phyloP scores from a whole-genome alignment of 1,284 basidiomycete genomes.

The Puccinia polysora region DNA sequence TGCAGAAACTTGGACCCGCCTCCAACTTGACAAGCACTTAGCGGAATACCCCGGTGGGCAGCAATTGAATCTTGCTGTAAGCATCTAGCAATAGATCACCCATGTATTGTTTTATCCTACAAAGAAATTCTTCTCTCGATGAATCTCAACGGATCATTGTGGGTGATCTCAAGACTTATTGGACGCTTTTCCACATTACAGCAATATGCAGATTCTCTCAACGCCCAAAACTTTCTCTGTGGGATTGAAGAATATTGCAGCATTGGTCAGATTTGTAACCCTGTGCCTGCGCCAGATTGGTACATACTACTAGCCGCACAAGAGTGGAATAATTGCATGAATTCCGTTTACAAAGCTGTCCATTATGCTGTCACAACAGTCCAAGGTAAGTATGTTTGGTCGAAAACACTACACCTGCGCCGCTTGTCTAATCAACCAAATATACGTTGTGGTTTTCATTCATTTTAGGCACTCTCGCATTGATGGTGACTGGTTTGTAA shows the following conservation, averaged over 20 bases:
- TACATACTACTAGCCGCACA: conserved; percentile 7
- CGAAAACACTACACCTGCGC: neutral
- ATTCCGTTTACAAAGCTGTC: conserved; percentile 17
- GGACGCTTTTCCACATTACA: too few species aligned
- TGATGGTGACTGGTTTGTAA: conserved; percentile 41
- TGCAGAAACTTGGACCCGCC: conserved; percentile 1
- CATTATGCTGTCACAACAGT: conserved; percentile 6
- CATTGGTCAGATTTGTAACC: conserved; percentile 18
- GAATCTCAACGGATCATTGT: too few species aligned
- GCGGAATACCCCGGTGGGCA: neutral
- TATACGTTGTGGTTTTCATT: neutral
- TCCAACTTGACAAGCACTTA: neutral
- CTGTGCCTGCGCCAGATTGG: conserved; percentile 5
- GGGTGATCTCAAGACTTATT: neutral
- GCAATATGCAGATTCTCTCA: conserved; percentile 19
- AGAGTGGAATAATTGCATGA: conserved; percentile 26
- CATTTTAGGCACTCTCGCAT: conserved; percentile 13
- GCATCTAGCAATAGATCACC: too few species aligned
- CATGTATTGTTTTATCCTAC: too few species aligned
- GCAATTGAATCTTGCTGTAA: neutral
- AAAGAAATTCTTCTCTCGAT: too few species aligned
- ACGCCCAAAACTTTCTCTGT: conserved; percentile 18
- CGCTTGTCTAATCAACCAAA: neutral
- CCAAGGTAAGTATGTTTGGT: conserved; percentile 1
- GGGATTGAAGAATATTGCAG: conserved; percentile 21